Evolutionary conservation across 2,329 filamentous ascomycete species (phyloP).

Genomic region (Botrytis fabae): DNA sequence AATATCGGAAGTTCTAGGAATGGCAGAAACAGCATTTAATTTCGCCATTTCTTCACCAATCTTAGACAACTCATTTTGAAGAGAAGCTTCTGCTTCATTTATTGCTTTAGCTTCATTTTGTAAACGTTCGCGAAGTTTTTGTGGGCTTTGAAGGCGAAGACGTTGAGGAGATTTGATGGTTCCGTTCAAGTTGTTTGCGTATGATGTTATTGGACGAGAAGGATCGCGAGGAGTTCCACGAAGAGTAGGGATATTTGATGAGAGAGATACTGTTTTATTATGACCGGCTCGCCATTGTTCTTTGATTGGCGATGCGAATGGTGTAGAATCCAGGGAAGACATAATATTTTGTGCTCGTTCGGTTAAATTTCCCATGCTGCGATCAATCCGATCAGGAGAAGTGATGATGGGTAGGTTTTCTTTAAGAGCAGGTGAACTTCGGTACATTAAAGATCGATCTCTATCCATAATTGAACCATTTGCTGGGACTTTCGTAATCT

Average conservation of each 20-base stretch:
- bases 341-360: slow-evolving; percentile 39
- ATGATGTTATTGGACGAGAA: slow-evolving; percentile 31
- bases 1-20: slow-evolving; percentile 35
- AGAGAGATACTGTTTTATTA: slow-evolving; percentile 34
- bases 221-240: slow-evolving; percentile 32
- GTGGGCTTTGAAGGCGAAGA: slow-evolving; percentile 68
- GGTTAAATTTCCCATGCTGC: slow-evolving; percentile 34
- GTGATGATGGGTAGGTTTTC: slow-evolving; percentile 33
- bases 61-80: slow-evolving; percentile 75
- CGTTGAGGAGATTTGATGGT: slow-evolving; percentile 41
- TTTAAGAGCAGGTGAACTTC: slow-evolving; percentile 34
- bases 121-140: slow-evolving; percentile 80
- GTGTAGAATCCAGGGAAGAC: slow-evolving; percentile 33
- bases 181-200: slow-evolving; percentile 14
- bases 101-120: slow-evolving; percentile 78
- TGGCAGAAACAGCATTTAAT: slow-evolving; percentile 47
- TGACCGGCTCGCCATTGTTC: slow-evolving; percentile 38
- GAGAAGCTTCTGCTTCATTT: slow-evolving; percentile 64
- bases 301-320: slow-evolving; percentile 26
- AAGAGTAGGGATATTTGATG: slow-evolving; percentile 40
- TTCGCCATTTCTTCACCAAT: slow-evolving; percentile 78
- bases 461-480: slow-evolving; percentile 35
- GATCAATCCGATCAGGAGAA: slow-evolving; percentile 21
- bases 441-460: slow-evolving; percentile 31
- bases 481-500: slow-evolving; percentile 36